Percentiles rank a stretch among this genome's conserved stretches.
phyloP scores from a whole-genome alignment of 148 eudicot species.

The Polygonum aviculare region DNA sequence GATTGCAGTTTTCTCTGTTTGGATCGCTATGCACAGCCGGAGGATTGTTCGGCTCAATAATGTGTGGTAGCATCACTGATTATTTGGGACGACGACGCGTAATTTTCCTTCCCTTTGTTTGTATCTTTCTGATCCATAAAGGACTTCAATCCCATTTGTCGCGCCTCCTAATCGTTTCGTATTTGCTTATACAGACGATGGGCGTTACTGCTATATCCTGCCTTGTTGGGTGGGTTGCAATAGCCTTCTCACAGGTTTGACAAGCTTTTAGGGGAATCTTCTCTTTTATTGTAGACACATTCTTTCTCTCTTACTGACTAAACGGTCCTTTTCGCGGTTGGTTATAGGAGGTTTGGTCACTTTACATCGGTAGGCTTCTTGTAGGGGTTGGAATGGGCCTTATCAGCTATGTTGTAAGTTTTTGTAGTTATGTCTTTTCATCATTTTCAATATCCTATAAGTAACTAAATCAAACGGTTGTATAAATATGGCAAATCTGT shows the following conservation, averaged over 20 bases:
- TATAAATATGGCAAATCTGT: background rate
- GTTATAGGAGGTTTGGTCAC: conserved; percentile 9
- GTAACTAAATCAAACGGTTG: background rate
- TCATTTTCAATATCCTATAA: background rate
- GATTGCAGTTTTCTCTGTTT: conserved; percentile 29
- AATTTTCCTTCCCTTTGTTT: conserved; percentile 9
- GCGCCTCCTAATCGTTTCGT: background rate
- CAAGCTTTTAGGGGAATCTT: no score
- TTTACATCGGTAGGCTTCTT: conserved; percentile 24
- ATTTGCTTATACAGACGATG: conserved; percentile 17
- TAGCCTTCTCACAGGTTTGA: conserved; percentile 23
- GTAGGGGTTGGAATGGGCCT: conserved; percentile 22
- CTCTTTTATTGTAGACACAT: background rate
- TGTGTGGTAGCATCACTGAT: conserved; percentile 28
- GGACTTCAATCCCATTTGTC: background rate
- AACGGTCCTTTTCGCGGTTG: background rate
- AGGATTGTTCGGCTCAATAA: conserved; percentile 19
- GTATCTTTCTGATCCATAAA: background rate
- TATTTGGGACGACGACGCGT: conserved; percentile 28
- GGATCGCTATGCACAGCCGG: conserved; percentile 25
- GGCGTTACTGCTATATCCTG: conserved; percentile 11
- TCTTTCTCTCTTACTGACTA: background rate
- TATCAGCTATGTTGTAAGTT: conserved; percentile 11
- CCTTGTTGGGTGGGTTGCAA: conserved; percentile 30
- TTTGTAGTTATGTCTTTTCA: background rate